A percentile compares a stretch with the other conserved stretches of the same genome.
Conservation (phyloP, 208 protist genomes). For the Trypanosoma avium region DNA sequence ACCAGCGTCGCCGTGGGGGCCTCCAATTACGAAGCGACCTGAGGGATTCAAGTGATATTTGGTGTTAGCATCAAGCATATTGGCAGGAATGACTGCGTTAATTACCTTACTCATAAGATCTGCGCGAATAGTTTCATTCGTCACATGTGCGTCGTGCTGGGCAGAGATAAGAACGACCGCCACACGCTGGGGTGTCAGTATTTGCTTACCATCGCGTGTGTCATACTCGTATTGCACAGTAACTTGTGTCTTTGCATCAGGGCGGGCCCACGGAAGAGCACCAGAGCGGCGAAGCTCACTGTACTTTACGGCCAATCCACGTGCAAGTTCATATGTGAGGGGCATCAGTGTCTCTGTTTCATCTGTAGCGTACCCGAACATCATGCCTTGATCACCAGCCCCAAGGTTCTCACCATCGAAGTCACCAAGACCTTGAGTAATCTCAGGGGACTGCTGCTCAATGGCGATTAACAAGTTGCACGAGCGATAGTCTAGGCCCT, state of each 20-base stretch:
- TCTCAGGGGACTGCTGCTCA: slow-evolving; percentile 99
- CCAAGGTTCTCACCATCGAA: slow-evolving; percentile 95
- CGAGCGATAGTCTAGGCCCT: slow-evolving; percentile 98
- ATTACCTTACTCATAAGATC: slow-evolving; percentile 96
- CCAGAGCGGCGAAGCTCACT: slow-evolving; percentile 96
- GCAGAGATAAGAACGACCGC: slow-evolving; percentile 99
- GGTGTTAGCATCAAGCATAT: slow-evolving; percentile 95
- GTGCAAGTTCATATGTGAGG: slow-evolving; percentile 96
- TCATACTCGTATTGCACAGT: slow-evolving; percentile 98
- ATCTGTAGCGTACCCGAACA: slow-evolving; percentile 99
- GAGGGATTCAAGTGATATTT: slow-evolving; percentile 99
- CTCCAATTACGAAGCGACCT: slow-evolving; percentile 99
- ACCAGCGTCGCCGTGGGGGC: slow-evolving; percentile 99
- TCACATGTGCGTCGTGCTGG: slow-evolving; percentile 96
- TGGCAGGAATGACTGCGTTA: slow-evolving; percentile 92
- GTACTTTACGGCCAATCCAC: slow-evolving; percentile 92
- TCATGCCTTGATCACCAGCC: slow-evolving; percentile 99
- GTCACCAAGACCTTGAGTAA: slow-evolving; percentile 97
- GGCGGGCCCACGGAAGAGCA: slow-evolving; percentile 94
- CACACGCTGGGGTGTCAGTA: slow-evolving; percentile 93
- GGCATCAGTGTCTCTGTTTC: slow-evolving; percentile 99
- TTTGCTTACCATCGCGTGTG: slow-evolving; percentile 70
- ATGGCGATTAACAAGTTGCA: slow-evolving; percentile 97
- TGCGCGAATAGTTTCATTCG: slow-evolving; percentile 92
- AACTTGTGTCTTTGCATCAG: slow-evolving; percentile 99